Evolutionary conservation across 495 filamentous ascomycete species (phyloP).

Genomic region (Penicillium mononematosum): DNA sequence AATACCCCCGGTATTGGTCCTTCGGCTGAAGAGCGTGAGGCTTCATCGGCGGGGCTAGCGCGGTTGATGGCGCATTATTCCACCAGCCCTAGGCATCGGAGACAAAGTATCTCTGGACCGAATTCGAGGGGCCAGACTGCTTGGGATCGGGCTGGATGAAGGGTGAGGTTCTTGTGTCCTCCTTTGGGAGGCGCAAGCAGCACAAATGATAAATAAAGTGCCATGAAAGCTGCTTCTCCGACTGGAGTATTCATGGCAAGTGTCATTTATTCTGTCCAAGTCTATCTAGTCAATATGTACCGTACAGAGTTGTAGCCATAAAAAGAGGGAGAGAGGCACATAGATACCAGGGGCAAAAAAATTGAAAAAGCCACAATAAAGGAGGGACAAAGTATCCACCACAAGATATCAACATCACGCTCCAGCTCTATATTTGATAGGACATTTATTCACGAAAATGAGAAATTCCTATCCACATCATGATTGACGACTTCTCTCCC

Average conservation of each 20-base stretch:
- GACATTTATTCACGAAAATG: constrained; percentile 16
- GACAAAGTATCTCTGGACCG: constrained; percentile 33
- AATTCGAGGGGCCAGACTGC: constrained; percentile 14
- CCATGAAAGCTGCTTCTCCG: constrained; percentile 2
- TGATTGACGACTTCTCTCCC: constrained; percentile 32
- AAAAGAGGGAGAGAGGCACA: background rate
- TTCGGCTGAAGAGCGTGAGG: constrained; percentile 32
- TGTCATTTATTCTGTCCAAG: constrained; percentile 2
- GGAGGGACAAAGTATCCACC: background rate
- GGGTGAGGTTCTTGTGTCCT: constrained; percentile 1
- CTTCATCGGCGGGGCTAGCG: constrained; percentile 15
- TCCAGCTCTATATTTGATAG: constrained; percentile 13
- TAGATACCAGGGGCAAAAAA: constrained; percentile 7
- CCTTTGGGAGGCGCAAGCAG: background rate
- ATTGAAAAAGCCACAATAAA: constrained; percentile 3
- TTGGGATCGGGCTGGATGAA: constrained; percentile 2
- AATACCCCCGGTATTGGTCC: constrained; percentile 21
- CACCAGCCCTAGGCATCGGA: constrained; percentile 29
- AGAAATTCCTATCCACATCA: background rate
- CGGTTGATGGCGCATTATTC: constrained; percentile 33
- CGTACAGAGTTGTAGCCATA: constrained; percentile 5
- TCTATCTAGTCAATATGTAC: constrained; percentile 21
- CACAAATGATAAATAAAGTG: constrained; percentile 5
- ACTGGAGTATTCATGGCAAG: constrained; percentile 3
- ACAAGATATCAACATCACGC: constrained; percentile 8